Evolutionary conservation across 176 grass and related monocot species (phyloP), one percentile per base, ranked within the genome.

Genomic region (Saccharum spontaneum): DNA sequence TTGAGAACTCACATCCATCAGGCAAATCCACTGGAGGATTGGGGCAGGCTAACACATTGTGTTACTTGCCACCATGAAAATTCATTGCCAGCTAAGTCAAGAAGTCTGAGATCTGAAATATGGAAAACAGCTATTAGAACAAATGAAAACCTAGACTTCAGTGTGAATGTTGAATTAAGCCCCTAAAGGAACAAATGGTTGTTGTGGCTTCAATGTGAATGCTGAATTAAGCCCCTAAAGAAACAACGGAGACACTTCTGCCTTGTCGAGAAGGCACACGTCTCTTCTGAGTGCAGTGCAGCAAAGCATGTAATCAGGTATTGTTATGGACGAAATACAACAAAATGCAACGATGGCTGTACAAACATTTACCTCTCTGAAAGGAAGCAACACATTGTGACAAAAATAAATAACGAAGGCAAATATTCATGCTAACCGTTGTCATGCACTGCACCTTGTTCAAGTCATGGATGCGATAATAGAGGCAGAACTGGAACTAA

Each of bases 11-110:
- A 15, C 46, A 49, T 49, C 46, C 12, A 49, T 15, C 12, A 49
- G 13, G 46, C 46, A 49, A 16, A 49, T 49, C 46, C 46, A 49
- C 13, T 16, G 14, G 14, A 49, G 46, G 13, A 49, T 15, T 49
- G 4, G 46, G 46, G 46, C 12, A 49, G 12, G 46, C 39, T 41
- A 41, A 41, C 44, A 46, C 44, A 46, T 3, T 46, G 11, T 46
- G 44, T 7, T 93, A 94, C 92, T 89, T 94, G 82, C 95, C 92
- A 98, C 64, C 64, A 85, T 52, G 92, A 93, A 69, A 98, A 37
- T 65, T 95, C 78, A 88, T 98, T 95, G 85, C 95, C 91, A 26
- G 90, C 94, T 86, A 98, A 94, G 88, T 98, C 95, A 85, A 95
- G 87, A 67, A 93, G 89, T 66, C 78, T 90, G 22, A 98, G 78